phyloP scores from a whole-genome alignment of 1,284 basidiomycete species.

The Takashimella tepidaria region DNA sequence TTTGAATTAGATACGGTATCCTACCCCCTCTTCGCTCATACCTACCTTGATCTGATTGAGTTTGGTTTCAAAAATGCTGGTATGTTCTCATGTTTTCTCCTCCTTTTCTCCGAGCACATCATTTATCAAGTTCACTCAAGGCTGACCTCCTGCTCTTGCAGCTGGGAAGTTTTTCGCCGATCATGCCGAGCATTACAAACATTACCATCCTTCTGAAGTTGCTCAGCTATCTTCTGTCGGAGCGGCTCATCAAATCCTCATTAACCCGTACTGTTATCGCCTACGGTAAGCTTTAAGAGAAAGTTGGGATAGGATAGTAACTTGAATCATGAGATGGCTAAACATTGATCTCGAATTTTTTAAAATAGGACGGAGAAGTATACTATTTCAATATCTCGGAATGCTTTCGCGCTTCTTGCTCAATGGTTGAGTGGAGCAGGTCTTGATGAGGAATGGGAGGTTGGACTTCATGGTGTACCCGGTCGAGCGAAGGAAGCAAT shows the following conservation, averaged over 20 bases:
- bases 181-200: slow-evolving; percentile 66
- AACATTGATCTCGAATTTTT: too few species aligned
- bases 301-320: too few species aligned
- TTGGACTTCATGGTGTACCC: slow-evolving; percentile 61
- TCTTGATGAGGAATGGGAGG: slow-evolving; percentile 72
- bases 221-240: slow-evolving; percentile 77
- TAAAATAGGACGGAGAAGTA: slow-evolving; percentile 70
- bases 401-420: slow-evolving; percentile 83
- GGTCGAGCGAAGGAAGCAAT: slow-evolving; percentile 63
- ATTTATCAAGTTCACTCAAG: slow-evolving; percentile 78
- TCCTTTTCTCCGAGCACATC: background rate
- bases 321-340: background rate
- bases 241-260: slow-evolving; percentile 77
- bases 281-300: slow-evolving; percentile 59
- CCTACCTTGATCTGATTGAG: slow-evolving; percentile 90
- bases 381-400: slow-evolving; percentile 81
- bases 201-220: slow-evolving; percentile 65
- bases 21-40: slow-evolving; percentile 95
- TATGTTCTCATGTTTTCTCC: slow-evolving; percentile 45
- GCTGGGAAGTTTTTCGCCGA: slow-evolving; percentile 70
- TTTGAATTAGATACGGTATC: slow-evolving; percentile 88
- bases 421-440: slow-evolving; percentile 91
- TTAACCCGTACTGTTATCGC: slow-evolving; percentile 74
- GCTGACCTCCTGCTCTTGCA: slow-evolving; percentile 69
- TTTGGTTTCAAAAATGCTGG: slow-evolving; percentile 85